phyloP scores from a whole-genome alignment of 2,329 filamentous ascomycete species.

The Waltergamsia citrina region DNA sequence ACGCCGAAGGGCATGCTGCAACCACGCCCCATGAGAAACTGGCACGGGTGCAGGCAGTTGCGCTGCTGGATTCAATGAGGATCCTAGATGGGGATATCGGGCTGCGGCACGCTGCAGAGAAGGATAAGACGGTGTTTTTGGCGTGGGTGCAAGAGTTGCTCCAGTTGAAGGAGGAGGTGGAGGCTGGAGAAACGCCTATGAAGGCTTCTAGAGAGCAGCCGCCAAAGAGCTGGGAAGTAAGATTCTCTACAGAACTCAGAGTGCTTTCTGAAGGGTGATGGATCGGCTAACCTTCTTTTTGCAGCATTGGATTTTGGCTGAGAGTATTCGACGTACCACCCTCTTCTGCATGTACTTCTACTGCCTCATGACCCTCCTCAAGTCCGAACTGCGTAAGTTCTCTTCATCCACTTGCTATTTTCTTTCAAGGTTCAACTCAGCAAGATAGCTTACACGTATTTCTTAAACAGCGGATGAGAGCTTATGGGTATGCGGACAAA shows the following conservation, averaged over 20 bases:
- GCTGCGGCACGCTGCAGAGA: slow-evolving; percentile 28
- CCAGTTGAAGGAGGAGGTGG: slow-evolving; percentile 21
- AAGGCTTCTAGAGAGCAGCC: slow-evolving; percentile 14
- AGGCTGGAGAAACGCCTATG: slow-evolving; percentile 14
- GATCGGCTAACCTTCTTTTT: slow-evolving; percentile 3
- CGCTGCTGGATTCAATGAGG: slow-evolving; percentile 29
- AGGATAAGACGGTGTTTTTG: slow-evolving; percentile 23
- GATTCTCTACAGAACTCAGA: slow-evolving; percentile 6
- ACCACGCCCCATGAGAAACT: slow-evolving; percentile 25
- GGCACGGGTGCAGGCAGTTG: slow-evolving; percentile 30
- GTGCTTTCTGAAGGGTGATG: no score
- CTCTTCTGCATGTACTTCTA: slow-evolving; percentile 21
- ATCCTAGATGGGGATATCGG: slow-evolving; percentile 33
- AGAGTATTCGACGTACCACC: slow-evolving; percentile 28
- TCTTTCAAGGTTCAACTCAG: no score
- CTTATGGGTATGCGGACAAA: neutral
- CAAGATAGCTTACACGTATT: neutral
- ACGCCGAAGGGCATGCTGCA: slow-evolving; percentile 18
- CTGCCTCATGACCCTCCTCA: slow-evolving; percentile 23
- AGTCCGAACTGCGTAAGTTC: slow-evolving; percentile 18
- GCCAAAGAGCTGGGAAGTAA: slow-evolving; percentile 32
- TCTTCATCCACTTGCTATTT: slow-evolving; percentile 10
- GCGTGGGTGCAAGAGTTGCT: slow-evolving; percentile 26
- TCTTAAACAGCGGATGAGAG: neutral
- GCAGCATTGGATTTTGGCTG: slow-evolving; percentile 30